Evolutionary conservation across 495 filamentous ascomycete species (phyloP).

Genomic region (Trypethelium eluteriae): DNA sequence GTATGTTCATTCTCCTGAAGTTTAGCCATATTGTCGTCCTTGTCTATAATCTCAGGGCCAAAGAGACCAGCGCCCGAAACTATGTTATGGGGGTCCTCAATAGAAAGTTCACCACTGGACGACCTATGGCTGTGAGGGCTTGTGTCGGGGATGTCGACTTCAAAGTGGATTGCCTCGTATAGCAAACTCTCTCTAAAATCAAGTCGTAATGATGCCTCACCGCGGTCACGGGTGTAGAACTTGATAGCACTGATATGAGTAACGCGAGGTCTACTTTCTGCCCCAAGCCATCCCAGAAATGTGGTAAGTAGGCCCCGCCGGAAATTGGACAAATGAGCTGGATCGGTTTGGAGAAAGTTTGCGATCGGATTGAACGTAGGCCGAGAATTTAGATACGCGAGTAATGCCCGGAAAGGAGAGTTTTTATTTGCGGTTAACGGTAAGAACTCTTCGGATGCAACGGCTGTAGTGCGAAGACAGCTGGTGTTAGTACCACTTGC

Average conservation of each 20-base stretch:
- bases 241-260: background rate
- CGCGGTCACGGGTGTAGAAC: background rate
- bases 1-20: background rate
- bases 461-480: background rate
- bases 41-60: too few relatives aligned
- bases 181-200: background rate
- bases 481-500: background rate
- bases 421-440: background rate
- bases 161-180: background rate
- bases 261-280: background rate
- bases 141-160: background rate
- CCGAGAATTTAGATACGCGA: background rate
- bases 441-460: too few relatives aligned
- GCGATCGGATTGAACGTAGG: background rate
- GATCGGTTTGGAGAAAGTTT: background rate
- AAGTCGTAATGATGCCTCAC: background rate
- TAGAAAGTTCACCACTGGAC: background rate
- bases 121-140: background rate
- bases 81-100: too few relatives aligned
- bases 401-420: background rate
- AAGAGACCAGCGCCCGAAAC: too few relatives aligned
- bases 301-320: background rate
- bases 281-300: background rate
- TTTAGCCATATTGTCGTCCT: background rate
- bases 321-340: background rate